Evolutionary conservation across 352 stramenopile genomes (phyloP).

Genomic region (Globisporangium iwayamae): DNA sequence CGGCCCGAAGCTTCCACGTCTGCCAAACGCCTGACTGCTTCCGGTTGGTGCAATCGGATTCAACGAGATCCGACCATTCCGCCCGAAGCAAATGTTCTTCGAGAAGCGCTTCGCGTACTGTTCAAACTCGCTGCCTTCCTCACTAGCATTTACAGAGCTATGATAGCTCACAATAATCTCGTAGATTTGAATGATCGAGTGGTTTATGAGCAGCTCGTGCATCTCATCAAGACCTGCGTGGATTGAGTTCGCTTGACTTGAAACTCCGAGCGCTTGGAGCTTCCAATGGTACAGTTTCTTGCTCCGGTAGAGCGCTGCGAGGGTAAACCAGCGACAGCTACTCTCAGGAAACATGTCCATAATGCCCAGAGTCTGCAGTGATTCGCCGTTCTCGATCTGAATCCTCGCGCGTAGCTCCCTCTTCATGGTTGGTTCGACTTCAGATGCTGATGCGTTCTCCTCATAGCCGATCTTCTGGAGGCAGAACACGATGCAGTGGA

Average conservation of each 20-base stretch:
- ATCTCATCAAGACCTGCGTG: conserved; percentile 47
- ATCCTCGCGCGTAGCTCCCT: conserved; percentile 18
- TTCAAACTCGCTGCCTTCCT: conserved; percentile 21
- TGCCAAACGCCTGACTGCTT: not conserved
- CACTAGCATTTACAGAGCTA: conserved; percentile 5
- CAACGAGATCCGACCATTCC: conserved; percentile 51
- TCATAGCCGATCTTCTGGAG: conserved; percentile 26
- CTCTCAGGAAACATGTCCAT: conserved; percentile 33
- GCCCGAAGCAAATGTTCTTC: conserved; percentile 60
- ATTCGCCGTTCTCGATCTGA: conserved; percentile 55
- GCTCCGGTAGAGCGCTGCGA: conserved; percentile 49
- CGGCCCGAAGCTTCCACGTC: not conserved
- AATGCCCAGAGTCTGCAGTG: conserved; percentile 37
- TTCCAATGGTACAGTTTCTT: conserved; percentile 47
- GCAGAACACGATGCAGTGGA: conserved; percentile 56
- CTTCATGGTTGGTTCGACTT: not conserved
- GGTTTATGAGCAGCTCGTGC: conserved; percentile 40
- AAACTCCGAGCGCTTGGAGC: conserved; percentile 42
- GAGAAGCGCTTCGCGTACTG: conserved; percentile 44
- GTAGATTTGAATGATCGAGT: conserved; percentile 59
- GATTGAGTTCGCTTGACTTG: conserved; percentile 41
- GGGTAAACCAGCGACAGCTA: conserved; percentile 44
- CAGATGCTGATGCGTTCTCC: not conserved
- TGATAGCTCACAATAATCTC: conserved; percentile 45
- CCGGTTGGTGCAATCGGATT: conserved; percentile 11